Percentiles rank a stretch among this genome's conserved stretches.
These are phyloP conservation scores for Ambrosia trifida DNA, from an alignment of 129 eudicot species.

Conservation along the genomic window DNA sequence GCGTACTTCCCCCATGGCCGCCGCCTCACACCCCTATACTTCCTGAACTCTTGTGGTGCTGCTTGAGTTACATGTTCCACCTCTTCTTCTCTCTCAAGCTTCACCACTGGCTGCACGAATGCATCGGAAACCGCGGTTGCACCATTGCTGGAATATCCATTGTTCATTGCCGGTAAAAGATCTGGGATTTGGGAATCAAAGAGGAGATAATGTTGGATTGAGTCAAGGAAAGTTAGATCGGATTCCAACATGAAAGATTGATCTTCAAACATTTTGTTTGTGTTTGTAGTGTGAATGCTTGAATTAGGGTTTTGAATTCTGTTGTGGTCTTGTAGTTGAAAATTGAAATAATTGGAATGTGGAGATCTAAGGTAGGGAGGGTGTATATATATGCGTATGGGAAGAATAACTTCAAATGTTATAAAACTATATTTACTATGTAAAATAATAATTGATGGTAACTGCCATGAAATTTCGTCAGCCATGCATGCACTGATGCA, in stretches of 20 bases:
- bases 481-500: not conserved
- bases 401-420: not conserved
- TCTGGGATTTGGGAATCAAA: conserved; percentile 35
- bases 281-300: not conserved
- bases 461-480: not conserved
- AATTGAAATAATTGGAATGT: conserved; percentile 14
- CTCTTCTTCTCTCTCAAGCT: not conserved
- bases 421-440: not conserved
- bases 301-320: conserved; percentile 5
- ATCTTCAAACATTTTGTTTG: conserved; percentile 25
- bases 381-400: conserved; percentile 24
- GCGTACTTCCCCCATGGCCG: conserved; percentile 56
- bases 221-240: conserved; percentile 46
- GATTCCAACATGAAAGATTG: conserved; percentile 33
- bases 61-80: too few relatives aligned
- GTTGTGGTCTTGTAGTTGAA: conserved; percentile 14
- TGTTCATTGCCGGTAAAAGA: conserved; percentile 23
- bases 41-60: conserved; percentile 34
- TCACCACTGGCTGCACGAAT: conserved; percentile 3
- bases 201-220: conserved; percentile 44
- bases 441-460: not conserved
- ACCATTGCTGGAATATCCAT: conserved; percentile 3
- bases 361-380: conserved; percentile 6
- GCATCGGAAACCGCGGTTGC: conserved; percentile 10
- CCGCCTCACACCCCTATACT: conserved; percentile 44